phyloP scores from a whole-genome alignment of 768 basidiomycete species.

The Fistulinella prunicolor region DNA sequence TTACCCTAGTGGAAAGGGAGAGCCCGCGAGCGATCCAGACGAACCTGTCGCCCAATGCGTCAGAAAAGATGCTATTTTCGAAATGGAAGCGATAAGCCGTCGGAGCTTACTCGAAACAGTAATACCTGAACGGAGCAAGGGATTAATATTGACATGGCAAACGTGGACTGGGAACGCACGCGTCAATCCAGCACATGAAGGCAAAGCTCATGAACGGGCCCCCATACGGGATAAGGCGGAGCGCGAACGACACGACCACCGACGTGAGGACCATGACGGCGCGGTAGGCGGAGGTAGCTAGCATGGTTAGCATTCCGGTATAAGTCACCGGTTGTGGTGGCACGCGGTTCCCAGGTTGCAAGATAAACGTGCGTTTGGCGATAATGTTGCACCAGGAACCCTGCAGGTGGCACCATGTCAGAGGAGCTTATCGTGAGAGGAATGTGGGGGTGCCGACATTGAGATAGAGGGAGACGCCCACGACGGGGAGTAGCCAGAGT shows the following conservation, averaged over 20 bases:
- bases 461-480: constrained; percentile 73
- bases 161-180: constrained; percentile 53
- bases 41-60: constrained; percentile 48
- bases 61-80: constrained; percentile 7
- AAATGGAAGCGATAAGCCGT: constrained; percentile 1
- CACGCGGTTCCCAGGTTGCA: constrained; percentile 67
- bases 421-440: constrained; percentile 9
- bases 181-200: constrained; percentile 83
- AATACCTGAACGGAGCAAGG: constrained; percentile 54
- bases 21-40: constrained; percentile 75
- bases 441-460: constrained; percentile 53
- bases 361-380: constrained; percentile 67
- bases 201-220: constrained; percentile 61
- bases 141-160: neutral
- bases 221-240: constrained; percentile 61
- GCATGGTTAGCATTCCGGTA: constrained; percentile 64
- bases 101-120: constrained; percentile 77
- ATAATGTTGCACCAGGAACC: constrained; percentile 75
- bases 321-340: constrained; percentile 56
- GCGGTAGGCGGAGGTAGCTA: constrained; percentile 81
- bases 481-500: constrained; percentile 77
- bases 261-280: constrained; percentile 80
- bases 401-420: constrained; percentile 37
- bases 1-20: constrained; percentile 63
- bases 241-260: constrained; percentile 60